Percentiles rank a stretch among this genome's conserved stretches.
Conservation (phyloP, 345 rosid species). For the Garcia nutans region DNA sequence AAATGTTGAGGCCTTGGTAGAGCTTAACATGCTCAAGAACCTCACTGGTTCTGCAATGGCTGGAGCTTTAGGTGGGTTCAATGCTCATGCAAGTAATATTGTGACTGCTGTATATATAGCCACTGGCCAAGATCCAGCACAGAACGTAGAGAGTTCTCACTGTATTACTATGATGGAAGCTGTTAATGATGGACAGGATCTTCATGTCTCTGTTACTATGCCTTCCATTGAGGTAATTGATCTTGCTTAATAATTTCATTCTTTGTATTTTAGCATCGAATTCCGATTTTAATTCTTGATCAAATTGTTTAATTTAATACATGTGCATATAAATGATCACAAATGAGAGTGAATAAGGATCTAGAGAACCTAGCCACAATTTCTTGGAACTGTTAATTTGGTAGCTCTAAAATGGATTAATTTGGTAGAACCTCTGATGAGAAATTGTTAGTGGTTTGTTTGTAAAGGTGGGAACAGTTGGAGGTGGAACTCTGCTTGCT, state of each 20-base stretch:
- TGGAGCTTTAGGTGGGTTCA: slow-evolving; percentile 51
- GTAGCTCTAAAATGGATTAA: neutral
- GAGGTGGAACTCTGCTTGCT: slow-evolving; percentile 56
- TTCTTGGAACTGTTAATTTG: too few relatives aligned
- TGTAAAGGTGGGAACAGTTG: slow-evolving; percentile 50
- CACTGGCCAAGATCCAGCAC: slow-evolving; percentile 52
- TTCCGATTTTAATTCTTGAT: too few relatives aligned
- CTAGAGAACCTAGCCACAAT: too few relatives aligned
- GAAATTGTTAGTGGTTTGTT: neutral
- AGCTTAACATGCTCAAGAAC: slow-evolving; percentile 51
- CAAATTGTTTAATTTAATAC: too few relatives aligned
- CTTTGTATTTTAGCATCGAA: neutral
- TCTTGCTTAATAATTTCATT: neutral
- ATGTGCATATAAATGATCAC: too few relatives aligned
- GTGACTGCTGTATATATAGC: slow-evolving; percentile 40
- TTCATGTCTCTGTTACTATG: slow-evolving; percentile 47
- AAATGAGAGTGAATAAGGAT: too few relatives aligned
- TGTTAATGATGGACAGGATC: slow-evolving; percentile 42
- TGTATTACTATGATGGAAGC: slow-evolving; percentile 53
- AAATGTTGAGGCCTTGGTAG: slow-evolving; percentile 34
- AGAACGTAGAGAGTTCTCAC: slow-evolving; percentile 47
- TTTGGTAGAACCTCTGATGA: neutral
- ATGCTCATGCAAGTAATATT: slow-evolving; percentile 48
- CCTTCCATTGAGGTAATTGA: slow-evolving; percentile 40
- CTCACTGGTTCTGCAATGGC: slow-evolving; percentile 50